phyloP scores from a whole-genome alignment of 805 yeast genomes.

The Monosporozyma yasuniensis region DNA sequence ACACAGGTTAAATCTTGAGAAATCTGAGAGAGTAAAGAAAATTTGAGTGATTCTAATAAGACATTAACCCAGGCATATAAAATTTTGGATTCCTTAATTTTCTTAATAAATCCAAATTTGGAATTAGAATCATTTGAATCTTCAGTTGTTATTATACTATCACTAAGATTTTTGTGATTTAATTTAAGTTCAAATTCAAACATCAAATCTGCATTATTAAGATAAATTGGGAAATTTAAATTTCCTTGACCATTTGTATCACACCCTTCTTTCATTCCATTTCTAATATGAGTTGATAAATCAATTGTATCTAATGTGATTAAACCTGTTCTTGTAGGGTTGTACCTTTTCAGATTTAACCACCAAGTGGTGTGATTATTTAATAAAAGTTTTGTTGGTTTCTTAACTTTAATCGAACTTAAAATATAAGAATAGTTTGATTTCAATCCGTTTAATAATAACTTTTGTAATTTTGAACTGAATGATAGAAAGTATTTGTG shows the following conservation, averaged over 20 bases:
- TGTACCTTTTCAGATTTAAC: slow-evolving; percentile 18
- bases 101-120: not conserved
- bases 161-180: not conserved
- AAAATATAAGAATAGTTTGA: slow-evolving; percentile 10
- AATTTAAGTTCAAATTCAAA: not conserved
- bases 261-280: not conserved
- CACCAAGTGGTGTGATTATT: slow-evolving; percentile 6
- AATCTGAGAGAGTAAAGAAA: not conserved
- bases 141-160: not conserved
- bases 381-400: slow-evolving; percentile 11
- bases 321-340: not conserved
- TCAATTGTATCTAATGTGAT: not conserved
- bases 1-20: not conserved
- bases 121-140: not conserved
- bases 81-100: not conserved
- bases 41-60: not conserved
- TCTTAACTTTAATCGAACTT: slow-evolving; percentile 10
- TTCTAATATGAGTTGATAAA: not conserved
- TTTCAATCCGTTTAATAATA: slow-evolving; percentile 8
- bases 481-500: slow-evolving; percentile 29
- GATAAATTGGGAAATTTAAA: not conserved
- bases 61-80: not conserved
- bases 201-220: not conserved
- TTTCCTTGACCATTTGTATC: not conserved
- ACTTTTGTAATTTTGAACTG: slow-evolving; percentile 8